These are phyloP conservation scores for Populus simonii DNA, from an alignment of 345 rosid species.

Conservation along the genomic window DNA sequence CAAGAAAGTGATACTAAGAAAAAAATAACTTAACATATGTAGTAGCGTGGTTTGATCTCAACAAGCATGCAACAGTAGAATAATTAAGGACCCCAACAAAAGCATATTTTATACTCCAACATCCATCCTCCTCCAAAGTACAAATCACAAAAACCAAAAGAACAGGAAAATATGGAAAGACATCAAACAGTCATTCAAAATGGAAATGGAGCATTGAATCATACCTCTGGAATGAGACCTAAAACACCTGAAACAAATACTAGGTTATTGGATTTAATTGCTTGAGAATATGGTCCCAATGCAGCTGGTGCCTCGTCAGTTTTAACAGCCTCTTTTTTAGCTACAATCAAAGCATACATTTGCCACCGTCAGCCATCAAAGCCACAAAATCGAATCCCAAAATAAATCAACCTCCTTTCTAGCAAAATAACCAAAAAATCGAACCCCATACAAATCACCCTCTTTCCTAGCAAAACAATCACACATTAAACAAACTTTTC, in stretches of 20 bases:
- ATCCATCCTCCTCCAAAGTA: neutral
- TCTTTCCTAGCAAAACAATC: neutral
- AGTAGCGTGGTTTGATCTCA: neutral
- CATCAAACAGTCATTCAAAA: neutral
- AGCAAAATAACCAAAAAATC: neutral
- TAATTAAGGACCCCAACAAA: neutral
- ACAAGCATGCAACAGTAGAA: neutral
- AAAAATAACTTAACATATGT: neutral
- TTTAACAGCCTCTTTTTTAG: conserved; percentile 58
- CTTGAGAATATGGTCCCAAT: conserved; percentile 90
- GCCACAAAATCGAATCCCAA: neutral
- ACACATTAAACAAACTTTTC: neutral
- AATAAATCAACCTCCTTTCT: neutral
- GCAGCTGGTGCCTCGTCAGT: conserved; percentile 95
- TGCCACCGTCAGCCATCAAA: neutral
- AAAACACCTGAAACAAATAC: conserved; percentile 78
- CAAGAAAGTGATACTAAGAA: neutral
- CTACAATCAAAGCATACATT: conserved; percentile 34
- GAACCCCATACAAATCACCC: too few relatives aligned
- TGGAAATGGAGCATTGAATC: neutral
- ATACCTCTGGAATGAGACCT: conserved; percentile 88
- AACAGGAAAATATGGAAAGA: neutral
- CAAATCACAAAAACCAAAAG: neutral
- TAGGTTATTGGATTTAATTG: conserved; percentile 71
- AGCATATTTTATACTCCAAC: neutral